A percentile compares a stretch with the other conserved stretches of the same genome.
Evolutionary conservation across 2,329 filamentous ascomycete species (phyloP).

Genomic region (Colletotrichum sp.): DNA sequence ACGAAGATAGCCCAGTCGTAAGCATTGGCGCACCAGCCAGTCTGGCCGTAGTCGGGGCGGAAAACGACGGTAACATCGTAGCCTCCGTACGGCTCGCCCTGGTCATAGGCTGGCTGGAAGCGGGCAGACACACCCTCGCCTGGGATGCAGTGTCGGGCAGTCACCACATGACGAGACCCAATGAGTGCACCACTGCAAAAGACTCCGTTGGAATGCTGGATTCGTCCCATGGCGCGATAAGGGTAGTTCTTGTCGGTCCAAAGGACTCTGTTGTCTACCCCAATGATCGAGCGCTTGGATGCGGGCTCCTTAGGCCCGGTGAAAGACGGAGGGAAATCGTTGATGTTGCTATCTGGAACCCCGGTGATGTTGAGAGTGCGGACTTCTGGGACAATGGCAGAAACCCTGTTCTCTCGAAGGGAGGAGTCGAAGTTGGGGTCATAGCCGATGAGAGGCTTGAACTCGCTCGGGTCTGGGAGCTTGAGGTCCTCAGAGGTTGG

Average conservation of each 20-base stretch:
- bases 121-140: conserved; percentile 20
- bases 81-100: conserved; percentile 22
- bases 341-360: not conserved
- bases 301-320: not conserved
- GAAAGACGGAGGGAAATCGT: not conserved
- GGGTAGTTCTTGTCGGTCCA: conserved; percentile 12
- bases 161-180: conserved; percentile 32
- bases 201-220: conserved; percentile 25
- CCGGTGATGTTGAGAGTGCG: not conserved
- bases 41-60: not conserved
- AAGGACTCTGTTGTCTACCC: conserved; percentile 2
- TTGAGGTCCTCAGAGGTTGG: not conserved
- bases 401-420: not conserved
- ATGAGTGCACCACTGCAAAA: conserved; percentile 31
- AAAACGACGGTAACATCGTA: not conserved
- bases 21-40: conserved; percentile 9
- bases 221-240: conserved; percentile 22
- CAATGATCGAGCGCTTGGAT: conserved; percentile 6
- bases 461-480: not conserved
- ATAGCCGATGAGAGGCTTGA: not conserved
- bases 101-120: conserved; percentile 29
- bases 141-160: conserved; percentile 30
- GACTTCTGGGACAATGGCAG: not conserved
- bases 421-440: not conserved
- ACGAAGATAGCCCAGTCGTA: conserved; percentile 32